These are phyloP conservation scores for Fistulifera pelliculosa DNA, from an alignment of 108 stramenopile genomes.

Conservation along the genomic window DNA sequence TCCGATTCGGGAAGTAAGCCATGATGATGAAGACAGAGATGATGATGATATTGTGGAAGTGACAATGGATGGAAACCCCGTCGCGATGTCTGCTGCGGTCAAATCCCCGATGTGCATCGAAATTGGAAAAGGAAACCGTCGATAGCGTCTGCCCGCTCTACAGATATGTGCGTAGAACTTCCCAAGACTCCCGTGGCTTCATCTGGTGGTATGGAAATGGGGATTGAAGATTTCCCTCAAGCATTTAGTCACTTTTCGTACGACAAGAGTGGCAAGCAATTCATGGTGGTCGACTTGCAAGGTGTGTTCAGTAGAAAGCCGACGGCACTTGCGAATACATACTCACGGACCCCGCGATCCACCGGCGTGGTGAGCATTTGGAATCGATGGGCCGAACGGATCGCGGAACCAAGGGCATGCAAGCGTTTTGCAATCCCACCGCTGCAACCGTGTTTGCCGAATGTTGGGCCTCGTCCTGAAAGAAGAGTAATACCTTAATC, in stretches of 20 bases:
- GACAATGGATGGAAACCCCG: not conserved
- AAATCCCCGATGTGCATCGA: not conserved
- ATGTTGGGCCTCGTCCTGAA: constrained; percentile 20
- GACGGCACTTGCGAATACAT: constrained; percentile 19
- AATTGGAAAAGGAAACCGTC: not conserved
- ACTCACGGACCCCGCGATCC: constrained; percentile 43
- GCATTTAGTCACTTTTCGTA: constrained; percentile 45
- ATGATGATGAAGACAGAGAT: constrained; percentile 16
- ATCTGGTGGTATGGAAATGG: constrained; percentile 5
- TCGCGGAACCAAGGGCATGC: constrained; percentile 29
- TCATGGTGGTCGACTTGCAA: constrained; percentile 45
- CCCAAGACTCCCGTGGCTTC: constrained; percentile 4
- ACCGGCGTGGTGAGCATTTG: constrained; percentile 8
- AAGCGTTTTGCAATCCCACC: constrained; percentile 30
- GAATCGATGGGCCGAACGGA: constrained; percentile 30
- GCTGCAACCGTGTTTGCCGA: constrained; percentile 28
- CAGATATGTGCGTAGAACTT: not conserved
- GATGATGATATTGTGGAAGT: not conserved
- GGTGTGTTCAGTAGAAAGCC: constrained; percentile 16
- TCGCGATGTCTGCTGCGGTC: not conserved
- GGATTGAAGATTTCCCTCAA: constrained; percentile 22
- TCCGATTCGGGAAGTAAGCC: constrained; percentile 28
- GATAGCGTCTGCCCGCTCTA: not conserved
- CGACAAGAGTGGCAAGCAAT: constrained; percentile 19
- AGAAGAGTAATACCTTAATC: not conserved